These are phyloP conservation scores for Colletotrichum destructivum DNA, from an alignment of 2,329 filamentous ascomycete species.

Conservation along the genomic window DNA sequence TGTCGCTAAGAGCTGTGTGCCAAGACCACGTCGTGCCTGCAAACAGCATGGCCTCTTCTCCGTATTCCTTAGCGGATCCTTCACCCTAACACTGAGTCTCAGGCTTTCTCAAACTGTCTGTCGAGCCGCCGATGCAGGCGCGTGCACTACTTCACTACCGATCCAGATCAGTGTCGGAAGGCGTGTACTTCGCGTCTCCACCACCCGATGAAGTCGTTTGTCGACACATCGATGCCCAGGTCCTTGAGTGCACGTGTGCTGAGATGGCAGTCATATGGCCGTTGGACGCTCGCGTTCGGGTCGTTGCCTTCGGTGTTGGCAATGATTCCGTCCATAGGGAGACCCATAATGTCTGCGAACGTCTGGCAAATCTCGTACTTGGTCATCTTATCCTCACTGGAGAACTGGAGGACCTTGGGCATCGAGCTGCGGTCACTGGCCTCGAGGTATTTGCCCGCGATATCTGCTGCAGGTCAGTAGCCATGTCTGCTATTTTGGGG, in stretches of 20 bases:
- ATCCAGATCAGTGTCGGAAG: slow-evolving; percentile 65
- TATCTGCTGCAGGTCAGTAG: slow-evolving; percentile 64
- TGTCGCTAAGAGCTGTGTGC: background rate
- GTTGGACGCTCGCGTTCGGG: slow-evolving; percentile 78
- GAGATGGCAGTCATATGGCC: slow-evolving; percentile 91
- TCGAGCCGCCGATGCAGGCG: background rate
- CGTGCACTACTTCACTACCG: background rate
- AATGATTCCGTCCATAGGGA: slow-evolving; percentile 78
- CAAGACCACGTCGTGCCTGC: background rate
- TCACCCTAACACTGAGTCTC: background rate
- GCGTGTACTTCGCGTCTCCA: slow-evolving; percentile 78
- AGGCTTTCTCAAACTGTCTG: background rate
- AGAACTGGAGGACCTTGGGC: slow-evolving; percentile 85
- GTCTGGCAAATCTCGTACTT: slow-evolving; percentile 90
- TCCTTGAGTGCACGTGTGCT: slow-evolving; percentile 82
- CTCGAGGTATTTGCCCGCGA: slow-evolving; percentile 78
- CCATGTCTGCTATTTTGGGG: background rate
- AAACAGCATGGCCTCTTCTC: background rate
- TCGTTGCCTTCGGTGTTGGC: slow-evolving; percentile 81
- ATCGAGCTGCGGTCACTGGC: slow-evolving; percentile 65
- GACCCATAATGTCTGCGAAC: slow-evolving; percentile 84
- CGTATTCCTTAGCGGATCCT: no score
- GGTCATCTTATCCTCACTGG: slow-evolving; percentile 87
- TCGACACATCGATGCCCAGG: slow-evolving; percentile 81
- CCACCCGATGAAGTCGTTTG: slow-evolving; percentile 84